Conservation (phyloP, 768 basidiomycete species). For the Asterophora lycoperdoides region DNA sequence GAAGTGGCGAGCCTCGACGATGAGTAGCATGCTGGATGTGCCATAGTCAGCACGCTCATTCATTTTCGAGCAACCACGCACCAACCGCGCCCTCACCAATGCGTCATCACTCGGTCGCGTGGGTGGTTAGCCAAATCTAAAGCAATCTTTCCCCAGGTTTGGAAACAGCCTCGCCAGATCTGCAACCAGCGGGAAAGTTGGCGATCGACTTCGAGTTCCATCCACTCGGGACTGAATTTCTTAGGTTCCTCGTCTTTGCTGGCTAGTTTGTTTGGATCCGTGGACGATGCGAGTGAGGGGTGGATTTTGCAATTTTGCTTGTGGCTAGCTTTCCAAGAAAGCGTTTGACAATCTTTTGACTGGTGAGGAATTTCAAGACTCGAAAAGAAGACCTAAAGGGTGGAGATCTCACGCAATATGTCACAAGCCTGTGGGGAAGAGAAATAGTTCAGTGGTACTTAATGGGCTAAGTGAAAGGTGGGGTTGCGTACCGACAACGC, state of each 20-base stretch:
- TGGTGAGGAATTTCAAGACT: neutral
- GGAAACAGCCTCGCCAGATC: slow-evolving; percentile 10
- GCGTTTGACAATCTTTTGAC: slow-evolving; percentile 15
- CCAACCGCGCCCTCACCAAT: slow-evolving; percentile 12
- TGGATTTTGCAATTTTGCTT: slow-evolving; percentile 10
- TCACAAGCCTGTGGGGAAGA: slow-evolving; percentile 5
- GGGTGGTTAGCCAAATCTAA: slow-evolving; percentile 15
- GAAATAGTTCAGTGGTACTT: neutral
- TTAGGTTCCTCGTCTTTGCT: slow-evolving; percentile 5
- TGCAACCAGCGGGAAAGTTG: slow-evolving; percentile 10
- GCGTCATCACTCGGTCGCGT: slow-evolving; percentile 10
- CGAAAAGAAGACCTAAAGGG: neutral
- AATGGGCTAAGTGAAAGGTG: no score
- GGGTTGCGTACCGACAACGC: slow-evolving; percentile 8
- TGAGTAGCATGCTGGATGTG: slow-evolving; percentile 3
- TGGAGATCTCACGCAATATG: slow-evolving; percentile 8
- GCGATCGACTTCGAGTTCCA: slow-evolving; percentile 10
- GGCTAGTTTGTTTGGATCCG: neutral
- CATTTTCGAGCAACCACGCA: no score
- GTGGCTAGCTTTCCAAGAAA: slow-evolving; percentile 16
- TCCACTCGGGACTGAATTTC: slow-evolving; percentile 9
- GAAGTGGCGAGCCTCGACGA: slow-evolving; percentile 2
- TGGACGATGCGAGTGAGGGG: slow-evolving; percentile 7
- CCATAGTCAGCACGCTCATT: neutral
- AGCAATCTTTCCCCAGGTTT: slow-evolving; percentile 5